Percentiles rank a stretch among this genome's conserved stretches.
phyloP scores from a whole-genome alignment of 148 eudicot species.

The Fagopyrum homotropicum region DNA sequence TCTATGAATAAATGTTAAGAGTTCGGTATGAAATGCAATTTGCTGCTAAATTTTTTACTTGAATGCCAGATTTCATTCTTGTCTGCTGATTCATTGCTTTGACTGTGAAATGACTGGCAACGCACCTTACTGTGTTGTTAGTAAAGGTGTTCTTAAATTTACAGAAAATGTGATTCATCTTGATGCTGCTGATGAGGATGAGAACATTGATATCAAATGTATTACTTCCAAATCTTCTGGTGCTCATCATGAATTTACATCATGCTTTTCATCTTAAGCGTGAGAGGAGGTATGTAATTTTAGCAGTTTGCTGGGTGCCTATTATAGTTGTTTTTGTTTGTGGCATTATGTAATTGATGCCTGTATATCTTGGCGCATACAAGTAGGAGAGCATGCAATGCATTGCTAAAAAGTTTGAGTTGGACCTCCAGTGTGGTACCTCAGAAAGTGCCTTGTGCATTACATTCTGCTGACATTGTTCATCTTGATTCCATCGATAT shows the following conservation, averaged over 20 bases:
- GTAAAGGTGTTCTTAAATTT: conserved; percentile 48
- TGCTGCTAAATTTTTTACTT: background rate
- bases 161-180: conserved; percentile 67
- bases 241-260: conserved; percentile 55
- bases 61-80: too few relatives aligned
- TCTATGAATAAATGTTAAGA: background rate
- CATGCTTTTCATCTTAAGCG: conserved; percentile 35
- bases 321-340: background rate
- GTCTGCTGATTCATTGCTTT: too few relatives aligned
- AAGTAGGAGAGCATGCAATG: too few relatives aligned
- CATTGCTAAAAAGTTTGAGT: too few relatives aligned
- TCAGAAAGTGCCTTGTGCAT: background rate
- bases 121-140: conserved; percentile 11
- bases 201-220: conserved; percentile 28
- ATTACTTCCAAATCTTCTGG: conserved; percentile 48
- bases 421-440: too few relatives aligned
- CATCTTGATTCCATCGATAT: background rate
- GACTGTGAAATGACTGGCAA: too few relatives aligned
- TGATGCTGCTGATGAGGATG: conserved; percentile 39
- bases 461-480: background rate
- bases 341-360: too few relatives aligned
- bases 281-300: conserved; percentile 39
- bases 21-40: background rate
- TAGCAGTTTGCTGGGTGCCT: background rate
- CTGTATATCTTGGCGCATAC: too few relatives aligned